phyloP scores from a whole-genome alignment of 495 filamentous ascomycete species.

The Podospora bellae-mahoneyi region DNA sequence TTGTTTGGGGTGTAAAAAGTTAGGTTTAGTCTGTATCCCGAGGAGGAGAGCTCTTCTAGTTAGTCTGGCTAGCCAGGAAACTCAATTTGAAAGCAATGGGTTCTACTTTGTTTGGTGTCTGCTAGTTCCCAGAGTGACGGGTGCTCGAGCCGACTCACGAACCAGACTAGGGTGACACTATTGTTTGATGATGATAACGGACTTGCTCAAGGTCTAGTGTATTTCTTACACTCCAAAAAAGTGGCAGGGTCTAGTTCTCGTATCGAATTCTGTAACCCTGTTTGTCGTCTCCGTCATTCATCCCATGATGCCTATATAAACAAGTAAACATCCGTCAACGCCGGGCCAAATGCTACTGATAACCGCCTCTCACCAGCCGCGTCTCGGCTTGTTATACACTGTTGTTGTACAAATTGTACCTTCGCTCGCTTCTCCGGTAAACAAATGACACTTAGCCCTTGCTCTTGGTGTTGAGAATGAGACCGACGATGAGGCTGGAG shows the following conservation, averaged over 20 bases:
- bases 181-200: not conserved
- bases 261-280: slow-evolving; percentile 1
- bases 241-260: slow-evolving; percentile 1
- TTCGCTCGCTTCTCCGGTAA: slow-evolving; percentile 4
- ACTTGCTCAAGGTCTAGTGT: not conserved
- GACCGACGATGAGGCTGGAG: slow-evolving; percentile 46
- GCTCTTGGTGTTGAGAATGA: slow-evolving; percentile 55
- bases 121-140: not conserved
- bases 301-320: slow-evolving; percentile 20
- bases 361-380: slow-evolving; percentile 13
- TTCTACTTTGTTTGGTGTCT: not conserved
- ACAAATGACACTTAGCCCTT: slow-evolving; percentile 40
- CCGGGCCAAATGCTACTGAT: slow-evolving; percentile 33
- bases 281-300: slow-evolving; percentile 2
- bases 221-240: not conserved
- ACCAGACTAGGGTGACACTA: not conserved
- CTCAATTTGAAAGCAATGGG: not conserved
- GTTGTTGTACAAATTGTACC: slow-evolving; percentile 23
- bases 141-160: slow-evolving; percentile 2
- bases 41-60: not conserved
- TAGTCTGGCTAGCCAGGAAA: not conserved
- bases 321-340: slow-evolving; percentile 30
- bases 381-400: slow-evolving; percentile 15
- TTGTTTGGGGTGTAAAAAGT: not conserved
- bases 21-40: not conserved